These are phyloP conservation scores for Sordariomycetes sp. DNA, from an alignment of 2,329 filamentous ascomycete genomes.

Conservation along the genomic window DNA sequence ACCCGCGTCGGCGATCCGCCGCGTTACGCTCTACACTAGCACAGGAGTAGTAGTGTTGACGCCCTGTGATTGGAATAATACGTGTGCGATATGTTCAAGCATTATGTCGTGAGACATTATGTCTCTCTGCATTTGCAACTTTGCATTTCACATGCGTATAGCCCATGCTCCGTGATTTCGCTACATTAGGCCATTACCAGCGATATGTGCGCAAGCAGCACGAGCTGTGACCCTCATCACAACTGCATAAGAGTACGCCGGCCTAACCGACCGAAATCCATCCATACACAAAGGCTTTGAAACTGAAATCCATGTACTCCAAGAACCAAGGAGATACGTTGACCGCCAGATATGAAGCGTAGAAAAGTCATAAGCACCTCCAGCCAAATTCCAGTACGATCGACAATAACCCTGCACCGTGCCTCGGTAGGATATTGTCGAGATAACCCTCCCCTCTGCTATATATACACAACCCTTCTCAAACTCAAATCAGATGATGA, in stretches of 20 bases:
- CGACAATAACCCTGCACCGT: no score
- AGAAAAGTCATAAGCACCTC: no score
- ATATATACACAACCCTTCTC: not conserved
- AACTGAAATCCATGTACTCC: not conserved
- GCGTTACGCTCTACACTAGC: not conserved
- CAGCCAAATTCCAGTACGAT: no score
- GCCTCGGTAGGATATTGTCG: not conserved
- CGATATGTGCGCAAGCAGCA: not conserved
- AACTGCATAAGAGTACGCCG: not conserved
- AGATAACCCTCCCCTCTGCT: not conserved
- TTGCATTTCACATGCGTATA: not conserved
- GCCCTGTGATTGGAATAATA: no score
- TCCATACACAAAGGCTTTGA: not conserved
- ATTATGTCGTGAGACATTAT: not conserved
- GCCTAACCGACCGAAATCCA: not conserved
- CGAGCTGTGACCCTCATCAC: not conserved
- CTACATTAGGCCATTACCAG: not conserved
- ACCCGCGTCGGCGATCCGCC: no score
- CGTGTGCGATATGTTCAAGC: not conserved
- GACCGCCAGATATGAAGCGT: not conserved
- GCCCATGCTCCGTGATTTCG: not conserved
- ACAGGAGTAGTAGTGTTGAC: not conserved
- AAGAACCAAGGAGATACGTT: not conserved
- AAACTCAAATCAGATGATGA: slow-evolving; percentile 40
- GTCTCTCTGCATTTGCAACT: not conserved